Evolutionary conservation across 2,329 filamentous ascomycete genomes (phyloP).

Genomic region (Claviceps sp.): DNA sequence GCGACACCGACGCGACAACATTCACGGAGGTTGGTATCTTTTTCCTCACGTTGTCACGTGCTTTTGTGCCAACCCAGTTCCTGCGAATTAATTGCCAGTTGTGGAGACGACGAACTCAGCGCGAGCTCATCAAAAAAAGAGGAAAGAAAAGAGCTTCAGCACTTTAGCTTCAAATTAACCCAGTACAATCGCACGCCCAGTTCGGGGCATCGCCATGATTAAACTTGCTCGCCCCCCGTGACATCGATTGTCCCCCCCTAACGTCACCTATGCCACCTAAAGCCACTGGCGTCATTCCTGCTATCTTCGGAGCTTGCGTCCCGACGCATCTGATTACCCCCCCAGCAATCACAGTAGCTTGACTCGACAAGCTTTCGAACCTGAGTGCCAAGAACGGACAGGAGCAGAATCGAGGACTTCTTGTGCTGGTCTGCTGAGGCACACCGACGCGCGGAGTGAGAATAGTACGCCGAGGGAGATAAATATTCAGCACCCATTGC

Average conservation of each 20-base stretch:
- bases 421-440: too few relatives aligned
- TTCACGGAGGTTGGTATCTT: too few relatives aligned
- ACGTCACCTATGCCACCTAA: neutral
- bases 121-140: neutral
- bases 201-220: neutral
- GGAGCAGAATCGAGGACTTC: neutral
- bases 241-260: neutral
- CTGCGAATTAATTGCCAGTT: neutral
- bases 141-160: neutral
- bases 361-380: neutral
- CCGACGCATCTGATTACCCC: neutral
- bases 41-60: slow-evolving; percentile 3
- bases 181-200: neutral
- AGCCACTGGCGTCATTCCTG: neutral
- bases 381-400: neutral
- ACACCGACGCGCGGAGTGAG: too few relatives aligned
- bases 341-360: neutral
- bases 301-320: neutral
- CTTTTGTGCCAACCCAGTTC: neutral
- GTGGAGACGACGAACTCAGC: neutral
- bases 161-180: neutral
- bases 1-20: too few relatives aligned
- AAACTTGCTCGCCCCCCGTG: neutral
- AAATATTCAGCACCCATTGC: too few relatives aligned
- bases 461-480: too few relatives aligned